phyloP scores from a whole-genome alignment of 2,329 filamentous ascomycete genomes.

The Emmonsiellopsis sp. region DNA sequence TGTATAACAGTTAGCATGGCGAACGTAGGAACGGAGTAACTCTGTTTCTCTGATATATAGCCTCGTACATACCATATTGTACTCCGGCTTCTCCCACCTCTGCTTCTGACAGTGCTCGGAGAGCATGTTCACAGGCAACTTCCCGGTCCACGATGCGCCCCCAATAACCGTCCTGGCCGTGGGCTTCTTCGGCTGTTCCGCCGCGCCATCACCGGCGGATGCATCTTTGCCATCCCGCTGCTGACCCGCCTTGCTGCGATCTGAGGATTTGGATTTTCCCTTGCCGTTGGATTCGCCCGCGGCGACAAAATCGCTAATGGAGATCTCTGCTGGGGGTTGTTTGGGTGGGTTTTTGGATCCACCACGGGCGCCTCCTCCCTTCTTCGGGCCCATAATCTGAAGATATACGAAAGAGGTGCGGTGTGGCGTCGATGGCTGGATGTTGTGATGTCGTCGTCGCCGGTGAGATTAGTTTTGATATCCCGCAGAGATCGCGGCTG shows the following conservation, averaged over 20 bases:
- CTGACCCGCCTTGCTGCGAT: slow-evolving; percentile 17
- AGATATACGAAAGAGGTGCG: neutral
- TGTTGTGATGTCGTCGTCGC: neutral
- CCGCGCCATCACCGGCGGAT: slow-evolving; percentile 22
- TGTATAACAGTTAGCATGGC: slow-evolving; percentile 9
- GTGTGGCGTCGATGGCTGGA: neutral
- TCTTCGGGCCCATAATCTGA: slow-evolving; percentile 32
- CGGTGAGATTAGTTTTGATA: neutral
- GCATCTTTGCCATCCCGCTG: slow-evolving; percentile 17
- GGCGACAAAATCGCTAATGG: slow-evolving; percentile 14
- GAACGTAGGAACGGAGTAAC: neutral
- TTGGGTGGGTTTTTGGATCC: slow-evolving; percentile 33
- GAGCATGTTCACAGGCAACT: slow-evolving; percentile 85
- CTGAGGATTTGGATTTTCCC: slow-evolving; percentile 24
- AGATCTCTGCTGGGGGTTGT: slow-evolving; percentile 20
- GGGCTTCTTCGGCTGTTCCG: slow-evolving; percentile 48
- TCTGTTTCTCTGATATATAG: neutral
- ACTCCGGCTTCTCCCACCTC: slow-evolving; percentile 90
- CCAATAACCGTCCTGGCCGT: slow-evolving; percentile 72
- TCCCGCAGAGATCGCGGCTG: neutral
- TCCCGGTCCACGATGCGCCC: slow-evolving; percentile 93
- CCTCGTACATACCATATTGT: slow-evolving; percentile 56
- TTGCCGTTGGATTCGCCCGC: slow-evolving; percentile 7
- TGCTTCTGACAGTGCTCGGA: slow-evolving; percentile 93
- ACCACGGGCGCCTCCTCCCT: slow-evolving; percentile 30